phyloP scores from a whole-genome alignment of 73 alveolate genomes.

The Paramecium pentaurelia region DNA sequence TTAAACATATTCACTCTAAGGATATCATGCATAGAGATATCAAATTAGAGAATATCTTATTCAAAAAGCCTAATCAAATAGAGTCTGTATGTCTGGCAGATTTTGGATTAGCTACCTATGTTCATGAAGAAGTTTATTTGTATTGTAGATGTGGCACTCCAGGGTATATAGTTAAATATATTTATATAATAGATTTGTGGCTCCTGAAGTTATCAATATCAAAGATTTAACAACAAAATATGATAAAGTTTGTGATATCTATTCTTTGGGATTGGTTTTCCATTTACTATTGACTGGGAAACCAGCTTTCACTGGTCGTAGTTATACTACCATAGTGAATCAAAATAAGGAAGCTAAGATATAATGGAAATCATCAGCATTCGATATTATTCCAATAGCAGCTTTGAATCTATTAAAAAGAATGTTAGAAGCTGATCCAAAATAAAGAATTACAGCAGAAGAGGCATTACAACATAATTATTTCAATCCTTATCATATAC shows the following conservation, averaged over 20 bases:
- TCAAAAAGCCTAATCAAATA: constrained; percentile 28
- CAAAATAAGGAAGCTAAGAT: constrained; percentile 31
- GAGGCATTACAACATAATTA: constrained; percentile 41
- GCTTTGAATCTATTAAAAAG: constrained; percentile 51
- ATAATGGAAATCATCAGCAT: not conserved
- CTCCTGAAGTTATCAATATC: constrained; percentile 60
- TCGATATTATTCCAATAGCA: not conserved
- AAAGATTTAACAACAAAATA: constrained; percentile 56
- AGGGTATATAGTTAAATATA: not conserved
- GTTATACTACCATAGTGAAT: constrained; percentile 21
- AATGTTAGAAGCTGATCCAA: constrained; percentile 60
- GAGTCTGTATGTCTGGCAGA: constrained; percentile 54
- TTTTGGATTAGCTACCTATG: constrained; percentile 61
- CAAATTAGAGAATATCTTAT: constrained; percentile 52
- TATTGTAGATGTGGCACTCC: constrained; percentile 62
- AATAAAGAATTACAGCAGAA: constrained; percentile 29
- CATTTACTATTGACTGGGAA: constrained; percentile 47
- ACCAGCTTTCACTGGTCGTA: constrained; percentile 32
- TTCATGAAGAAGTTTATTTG: constrained; percentile 42
- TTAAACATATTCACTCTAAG: constrained; percentile 35
- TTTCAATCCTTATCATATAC: not conserved
- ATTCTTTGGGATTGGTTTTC: constrained; percentile 50
- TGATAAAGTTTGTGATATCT: constrained; percentile 56
- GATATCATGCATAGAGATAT: constrained; percentile 65
- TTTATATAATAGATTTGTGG: constrained; percentile 36